Base-by-base conservation (phyloP, 208 protist species). In the Leishmania gerbilli region DNA sequence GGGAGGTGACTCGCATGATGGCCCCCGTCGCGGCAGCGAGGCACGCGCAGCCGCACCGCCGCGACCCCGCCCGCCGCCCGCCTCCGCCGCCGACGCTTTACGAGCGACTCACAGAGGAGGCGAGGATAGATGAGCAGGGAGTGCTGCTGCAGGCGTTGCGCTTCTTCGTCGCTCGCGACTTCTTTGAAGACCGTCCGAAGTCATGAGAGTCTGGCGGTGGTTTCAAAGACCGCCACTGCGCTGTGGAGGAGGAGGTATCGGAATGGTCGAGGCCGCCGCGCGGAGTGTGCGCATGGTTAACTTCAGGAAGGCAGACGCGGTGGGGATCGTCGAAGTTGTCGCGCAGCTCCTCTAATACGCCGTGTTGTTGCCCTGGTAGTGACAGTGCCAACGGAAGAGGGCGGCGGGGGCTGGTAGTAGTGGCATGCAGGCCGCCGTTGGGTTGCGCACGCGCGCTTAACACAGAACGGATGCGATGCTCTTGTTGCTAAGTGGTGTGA, bases 101-200 rank as follows among this genome's bases (percentile, higher is more conserved):
- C 80, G 88, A 95, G 81, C 88, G 88, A 47, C 89, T 98, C 37
- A 93, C 88, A n/a, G 92, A 95, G 69, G 87, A 92, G 47, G 87
- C 92, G 53, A 78, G 88, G 27, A 72, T 93, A 31, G 89, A 91
- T 76, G 93, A 98, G 77, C 83, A 87, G 53, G 92, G 92, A 0
- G 74, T 97, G 60, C 83, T 98, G 17, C 85, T 98, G 55, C 95
- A 98, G 86, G 93, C 93, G 15, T 82, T 97, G 42, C 92, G 92
- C 31, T 97, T 95, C 79, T 97, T 98, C 79, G 90, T 92, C 1
- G 84, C 82, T n/a, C 74, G 85, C 1, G 81, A 93, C 37, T 98
- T 96, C 81, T 94, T 98, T 69, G 58, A 91, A 65, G 62, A 62
- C n/a, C 7, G 45, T 21, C 64, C 47, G 47, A 21, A 49, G 62